A percentile compares a stretch with the other conserved stretches of the same genome.
These are phyloP conservation scores for Epichloe gansuensis DNA, from an alignment of 2,329 filamentous ascomycete species.

Conservation along the genomic window DNA sequence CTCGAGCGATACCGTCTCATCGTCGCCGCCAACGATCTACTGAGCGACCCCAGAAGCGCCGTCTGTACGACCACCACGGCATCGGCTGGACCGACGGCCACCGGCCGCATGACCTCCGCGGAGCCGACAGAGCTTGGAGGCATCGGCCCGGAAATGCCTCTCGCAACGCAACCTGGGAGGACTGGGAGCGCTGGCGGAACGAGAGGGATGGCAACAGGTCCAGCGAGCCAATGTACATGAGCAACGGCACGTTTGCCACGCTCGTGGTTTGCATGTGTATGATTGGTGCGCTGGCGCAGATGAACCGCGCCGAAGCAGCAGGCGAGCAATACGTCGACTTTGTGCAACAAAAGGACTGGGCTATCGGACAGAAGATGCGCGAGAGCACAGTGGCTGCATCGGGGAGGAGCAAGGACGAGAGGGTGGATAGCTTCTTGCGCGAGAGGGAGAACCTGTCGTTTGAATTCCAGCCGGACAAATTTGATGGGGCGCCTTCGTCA, in stretches of 20 bases:
- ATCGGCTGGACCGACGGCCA: conserved; percentile 61
- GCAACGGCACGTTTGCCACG: conserved; percentile 61
- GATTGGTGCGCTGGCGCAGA: conserved; percentile 61
- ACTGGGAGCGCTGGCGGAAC: conserved; percentile 78
- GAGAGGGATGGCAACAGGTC: conserved; percentile 32
- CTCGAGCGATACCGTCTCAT: conserved; percentile 87
- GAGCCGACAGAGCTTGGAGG: conserved; percentile 37
- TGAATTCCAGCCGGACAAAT: conserved; percentile 20
- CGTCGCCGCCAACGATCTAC: conserved; percentile 75
- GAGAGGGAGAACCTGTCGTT: conserved; percentile 46
- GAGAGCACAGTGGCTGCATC: conserved; percentile 40
- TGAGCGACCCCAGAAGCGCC: conserved; percentile 67
- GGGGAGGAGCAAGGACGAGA: conserved; percentile 44
- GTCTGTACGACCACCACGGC: conserved; percentile 71
- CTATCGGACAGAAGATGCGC: conserved; percentile 48
- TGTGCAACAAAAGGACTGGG: conserved; percentile 52
- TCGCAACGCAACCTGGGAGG: conserved; percentile 90
- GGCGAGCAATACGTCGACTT: conserved; percentile 52
- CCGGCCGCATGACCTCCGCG: conserved; percentile 36
- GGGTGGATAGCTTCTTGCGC: conserved; percentile 67
- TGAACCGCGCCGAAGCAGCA: conserved; percentile 52
- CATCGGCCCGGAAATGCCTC: conserved; percentile 34
- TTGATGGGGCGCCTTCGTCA: conserved; percentile 12
- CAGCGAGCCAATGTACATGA: conserved; percentile 51
- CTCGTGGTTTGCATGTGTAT: conserved; percentile 59